These are phyloP conservation scores for Fraxinus floribunda DNA, from an alignment of 305 asterid genomes.

Conservation along the genomic window DNA sequence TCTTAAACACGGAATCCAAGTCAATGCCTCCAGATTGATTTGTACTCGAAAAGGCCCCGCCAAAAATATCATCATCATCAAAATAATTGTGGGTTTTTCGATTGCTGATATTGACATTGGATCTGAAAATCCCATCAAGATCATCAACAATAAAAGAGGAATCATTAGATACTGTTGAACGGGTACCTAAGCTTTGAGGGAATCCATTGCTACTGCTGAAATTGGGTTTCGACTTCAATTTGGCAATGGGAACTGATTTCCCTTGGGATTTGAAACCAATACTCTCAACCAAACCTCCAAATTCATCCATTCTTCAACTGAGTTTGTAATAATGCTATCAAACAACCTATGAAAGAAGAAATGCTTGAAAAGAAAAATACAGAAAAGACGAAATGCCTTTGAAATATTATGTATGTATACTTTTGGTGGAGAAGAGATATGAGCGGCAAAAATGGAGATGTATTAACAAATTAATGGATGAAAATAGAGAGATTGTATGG, in stretches of 20 bases:
- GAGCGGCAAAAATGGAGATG: neutral
- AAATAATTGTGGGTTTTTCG: constrained; percentile 31
- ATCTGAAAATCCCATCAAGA: constrained; percentile 66
- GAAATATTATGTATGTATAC: neutral
- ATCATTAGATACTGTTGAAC: constrained; percentile 37
- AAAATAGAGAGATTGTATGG: neutral
- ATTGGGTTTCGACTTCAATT: constrained; percentile 49
- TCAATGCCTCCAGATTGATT: constrained; percentile 43
- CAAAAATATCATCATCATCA: constrained; percentile 55
- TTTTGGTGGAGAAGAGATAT: neutral
- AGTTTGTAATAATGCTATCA: neutral
- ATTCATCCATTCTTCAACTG: constrained; percentile 56
- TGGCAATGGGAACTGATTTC: constrained; percentile 65
- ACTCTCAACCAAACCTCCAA: constrained; percentile 80
- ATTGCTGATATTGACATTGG: constrained; percentile 28
- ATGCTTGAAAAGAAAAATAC: neutral
- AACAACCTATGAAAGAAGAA: neutral
- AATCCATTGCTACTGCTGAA: constrained; percentile 29
- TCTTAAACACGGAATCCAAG: constrained; percentile 51
- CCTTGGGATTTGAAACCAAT: constrained; percentile 71
- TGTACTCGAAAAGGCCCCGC: constrained; percentile 39
- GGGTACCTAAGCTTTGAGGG: constrained; percentile 21
- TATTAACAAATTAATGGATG: neutral
- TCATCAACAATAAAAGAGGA: constrained; percentile 41
- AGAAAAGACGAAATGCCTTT: neutral